Percentiles rank a stretch among this genome's conserved stretches.
These are phyloP conservation scores for Phanerodontia chrysosporium DNA, from an alignment of 768 basidiomycete species.

Conservation along the genomic window DNA sequence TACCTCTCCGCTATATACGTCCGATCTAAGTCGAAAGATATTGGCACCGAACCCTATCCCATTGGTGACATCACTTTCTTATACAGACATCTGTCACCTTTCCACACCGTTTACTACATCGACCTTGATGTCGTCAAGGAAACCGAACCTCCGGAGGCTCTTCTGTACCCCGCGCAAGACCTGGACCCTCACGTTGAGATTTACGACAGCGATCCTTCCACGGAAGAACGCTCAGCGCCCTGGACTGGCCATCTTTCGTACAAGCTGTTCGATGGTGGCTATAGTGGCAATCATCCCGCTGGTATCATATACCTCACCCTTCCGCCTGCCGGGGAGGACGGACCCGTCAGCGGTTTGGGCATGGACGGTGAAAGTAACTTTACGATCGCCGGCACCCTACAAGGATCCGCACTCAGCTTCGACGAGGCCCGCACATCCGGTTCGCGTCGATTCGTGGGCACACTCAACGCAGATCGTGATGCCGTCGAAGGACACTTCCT, in stretches of 20 bases:
- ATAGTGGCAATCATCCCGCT: neutral
- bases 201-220: neutral
- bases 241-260: neutral
- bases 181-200: neutral
- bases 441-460: neutral
- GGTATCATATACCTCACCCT: neutral
- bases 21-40: too few species aligned
- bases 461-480: neutral
- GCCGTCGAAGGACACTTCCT: neutral
- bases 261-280: neutral
- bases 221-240: too few species aligned
- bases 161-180: neutral
- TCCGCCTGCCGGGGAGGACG: neutral
- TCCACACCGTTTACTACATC: neutral
- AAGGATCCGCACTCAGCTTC: neutral
- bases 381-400: neutral
- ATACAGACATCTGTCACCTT: neutral
- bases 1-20: too few species aligned
- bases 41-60: too few species aligned
- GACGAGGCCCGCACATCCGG: neutral
- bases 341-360: neutral
- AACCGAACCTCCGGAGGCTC: neutral
- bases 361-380: neutral
- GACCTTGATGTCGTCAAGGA: neutral
- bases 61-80: too few species aligned